Conservation (phyloP, 169 alveolate species). For the Cryptosporidium xiaoi region DNA sequence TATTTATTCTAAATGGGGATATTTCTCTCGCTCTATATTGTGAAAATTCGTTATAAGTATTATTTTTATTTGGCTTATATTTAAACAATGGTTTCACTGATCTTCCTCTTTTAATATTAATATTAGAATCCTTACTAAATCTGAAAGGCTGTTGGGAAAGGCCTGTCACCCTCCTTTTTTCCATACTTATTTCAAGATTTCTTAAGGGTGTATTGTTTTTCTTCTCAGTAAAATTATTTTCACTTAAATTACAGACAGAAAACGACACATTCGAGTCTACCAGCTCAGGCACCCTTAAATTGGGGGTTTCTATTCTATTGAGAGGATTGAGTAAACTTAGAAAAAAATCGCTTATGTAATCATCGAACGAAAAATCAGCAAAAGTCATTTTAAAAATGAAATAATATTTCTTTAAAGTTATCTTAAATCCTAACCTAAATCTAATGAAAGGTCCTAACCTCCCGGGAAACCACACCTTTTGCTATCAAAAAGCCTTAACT, state of each 20-base stretch:
- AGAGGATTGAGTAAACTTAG: not conserved
- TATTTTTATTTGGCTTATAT: conserved; percentile 3
- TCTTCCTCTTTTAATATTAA: no score
- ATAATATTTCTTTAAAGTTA: not conserved
- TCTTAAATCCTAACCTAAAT: not conserved
- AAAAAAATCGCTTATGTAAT: not conserved
- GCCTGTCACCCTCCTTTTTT: no score
- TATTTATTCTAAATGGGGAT: conserved; percentile 22
- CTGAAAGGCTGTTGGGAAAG: no score
- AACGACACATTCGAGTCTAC: no score
- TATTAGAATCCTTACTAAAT: no score
- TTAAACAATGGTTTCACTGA: not conserved
- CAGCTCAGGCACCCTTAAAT: not conserved
- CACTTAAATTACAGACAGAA: not conserved
- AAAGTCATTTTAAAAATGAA: not conserved
- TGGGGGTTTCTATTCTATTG: not conserved
- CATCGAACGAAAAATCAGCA: not conserved
- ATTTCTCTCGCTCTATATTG: no score
- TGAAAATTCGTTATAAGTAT: not conserved
- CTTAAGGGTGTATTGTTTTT: no score
- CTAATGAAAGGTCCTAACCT: conserved; percentile 17
- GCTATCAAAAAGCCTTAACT: conserved; percentile 24
- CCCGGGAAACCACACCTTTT: conserved; percentile 19
- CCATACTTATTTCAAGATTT: no score
- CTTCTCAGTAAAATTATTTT: not conserved